A percentile compares a stretch with the other conserved stretches of the same genome.
Evolutionary conservation across 306 rosid genomes (phyloP).

Genomic region (Cucurbita maxima): DNA sequence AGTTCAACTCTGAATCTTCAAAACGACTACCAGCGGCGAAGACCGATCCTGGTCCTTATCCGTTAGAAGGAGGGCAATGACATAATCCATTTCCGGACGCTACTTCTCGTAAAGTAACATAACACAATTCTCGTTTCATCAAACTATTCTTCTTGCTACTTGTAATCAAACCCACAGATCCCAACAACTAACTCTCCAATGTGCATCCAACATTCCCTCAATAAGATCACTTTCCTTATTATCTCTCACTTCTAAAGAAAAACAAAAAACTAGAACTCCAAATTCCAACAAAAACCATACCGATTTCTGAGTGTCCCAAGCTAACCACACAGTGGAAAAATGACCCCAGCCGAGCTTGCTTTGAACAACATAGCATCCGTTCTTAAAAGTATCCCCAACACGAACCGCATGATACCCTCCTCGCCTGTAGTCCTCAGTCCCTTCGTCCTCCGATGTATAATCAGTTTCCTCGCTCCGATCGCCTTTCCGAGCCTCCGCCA

Average conservation of each 20-base stretch:
- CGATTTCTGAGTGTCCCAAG: slow-evolving; percentile 25
- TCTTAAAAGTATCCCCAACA: slow-evolving; percentile 28
- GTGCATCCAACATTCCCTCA: background rate
- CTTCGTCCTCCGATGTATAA: slow-evolving; percentile 27
- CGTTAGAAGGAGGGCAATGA: background rate
- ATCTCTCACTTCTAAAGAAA: background rate
- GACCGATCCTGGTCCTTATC: background rate
- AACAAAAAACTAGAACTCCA: background rate
- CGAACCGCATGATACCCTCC: slow-evolving; percentile 31
- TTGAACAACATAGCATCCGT: slow-evolving; percentile 28
- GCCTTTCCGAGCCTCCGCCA: slow-evolving; percentile 26
- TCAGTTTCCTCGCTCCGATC: slow-evolving; percentile 16
- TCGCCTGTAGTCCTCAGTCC: slow-evolving; percentile 25
- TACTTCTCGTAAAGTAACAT: background rate
- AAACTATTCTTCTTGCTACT: background rate
- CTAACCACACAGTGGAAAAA: slow-evolving; percentile 36
- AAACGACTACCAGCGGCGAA: background rate
- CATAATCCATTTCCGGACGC: background rate
- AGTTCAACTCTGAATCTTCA: background rate
- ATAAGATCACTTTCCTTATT: background rate
- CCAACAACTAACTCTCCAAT: background rate
- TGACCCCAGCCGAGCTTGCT: slow-evolving; percentile 37
- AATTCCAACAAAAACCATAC: slow-evolving; percentile 14
- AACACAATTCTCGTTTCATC: background rate
- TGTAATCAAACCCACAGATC: background rate